Base-by-base conservation (phyloP, 768 basidiomycete genomes). In the Russula earlei region DNA sequence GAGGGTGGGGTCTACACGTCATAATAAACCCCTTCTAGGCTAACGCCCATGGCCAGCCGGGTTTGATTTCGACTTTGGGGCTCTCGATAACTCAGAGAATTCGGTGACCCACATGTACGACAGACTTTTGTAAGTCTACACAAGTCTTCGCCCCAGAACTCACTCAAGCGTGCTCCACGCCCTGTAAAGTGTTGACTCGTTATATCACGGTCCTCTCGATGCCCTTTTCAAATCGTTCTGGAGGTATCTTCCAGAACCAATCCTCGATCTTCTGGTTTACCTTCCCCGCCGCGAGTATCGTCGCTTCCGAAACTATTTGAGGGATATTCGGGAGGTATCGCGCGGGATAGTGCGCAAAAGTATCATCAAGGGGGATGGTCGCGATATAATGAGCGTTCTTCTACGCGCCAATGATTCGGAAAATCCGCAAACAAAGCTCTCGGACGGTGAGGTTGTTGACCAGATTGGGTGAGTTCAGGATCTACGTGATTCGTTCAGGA, bases 381-480 rank as follows among this genome's bases (percentile, higher is more conserved):
- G 64, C 54, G 71, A 70, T 51, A 66, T 71, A 20, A 67, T 71
- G 63, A 71, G 69, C 36, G 61, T 72, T 25, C 62, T 72, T 66
- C 67, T 70, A 19, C 67, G 64, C 37, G 69, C 71, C 0, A 72
- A 72, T 54, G 41, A 48, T 2, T 60, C 64, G 10, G 67, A 67
- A 50, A 62, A 70, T 46, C 60, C 64, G 9, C 64, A 66, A 49
- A 63, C 60, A 31, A 64, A 59, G 14, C 49, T 72, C 33, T 67
- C 58, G 14, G 64, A 72, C n/a, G 56, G 49, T 20, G 71, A 72
- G 53, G 67, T 71, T 40, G 54, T 68, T 9, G 64, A 68, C 5
- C 69, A 72, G 59, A 67, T 70, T 45, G 64, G 64, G 67, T 69
- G 40, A 58, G 61, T 56, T 22, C 0, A 40, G 55, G 9, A 54